Evolutionary conservation across 73 alveolate species (phyloP), one percentile per base, ranked within the genome.

Genomic region (Paramecium octaurelia): DNA sequence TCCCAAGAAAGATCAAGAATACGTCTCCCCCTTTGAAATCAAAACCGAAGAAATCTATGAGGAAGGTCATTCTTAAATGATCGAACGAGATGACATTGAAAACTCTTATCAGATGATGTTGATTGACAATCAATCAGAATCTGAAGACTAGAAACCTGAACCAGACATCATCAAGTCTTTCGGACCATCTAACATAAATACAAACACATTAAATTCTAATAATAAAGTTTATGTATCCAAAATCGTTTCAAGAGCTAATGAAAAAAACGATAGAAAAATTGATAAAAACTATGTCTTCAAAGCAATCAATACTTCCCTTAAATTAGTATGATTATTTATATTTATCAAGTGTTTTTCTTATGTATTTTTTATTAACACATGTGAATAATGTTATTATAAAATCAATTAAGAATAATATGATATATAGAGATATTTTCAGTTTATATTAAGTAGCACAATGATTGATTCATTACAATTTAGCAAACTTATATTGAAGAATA

Each of bases 1-100:
- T 1, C 88, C 88, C 18, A 75, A 75, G 38, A 40, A 29, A 8
- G 34, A 34, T 54, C n/a, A 40, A 16, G 38, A 36, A 14, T 75
- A 31, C 23, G 36, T 75, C 3, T 75, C 29, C 2, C 84, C 40
- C 3, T 68, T 68, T 31, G 84, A 68, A 31, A 31, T 68, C 6
- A 68, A 31, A 6, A 68, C 40, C 0, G 84, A 68, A 27, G 84
- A 75, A 31, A 40, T 31, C 18, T 24, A 34, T 34, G 88, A 75
- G 38, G 88, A 75, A 75, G 88, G 88, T 11, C 57, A 75, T 75
- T 75, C 88, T 9, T 75, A 75, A 40, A 75, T 75, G 88, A 75
- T 75, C 6, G 88, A 75, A 75, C 23, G 88, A 36, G 88, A 75
- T 34, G 88, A 75, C 34, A 36, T 75, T 34, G 88, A 75, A 40